Conservation (phyloP, 2,329 filamentous ascomycete species). For the Ophiostoma ulmi region DNA sequence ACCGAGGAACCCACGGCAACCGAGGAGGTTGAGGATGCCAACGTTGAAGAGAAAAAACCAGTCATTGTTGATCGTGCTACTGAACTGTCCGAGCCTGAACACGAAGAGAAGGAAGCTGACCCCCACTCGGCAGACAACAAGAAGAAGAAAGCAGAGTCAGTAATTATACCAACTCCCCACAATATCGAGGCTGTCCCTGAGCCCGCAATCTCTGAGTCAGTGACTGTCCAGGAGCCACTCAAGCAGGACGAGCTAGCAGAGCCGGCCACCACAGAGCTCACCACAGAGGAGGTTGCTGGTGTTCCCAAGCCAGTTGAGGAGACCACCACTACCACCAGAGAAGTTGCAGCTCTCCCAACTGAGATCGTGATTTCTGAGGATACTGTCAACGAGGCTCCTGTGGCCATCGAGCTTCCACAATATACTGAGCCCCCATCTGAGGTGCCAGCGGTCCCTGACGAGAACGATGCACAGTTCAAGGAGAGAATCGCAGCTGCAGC, state of each 20-base stretch:
- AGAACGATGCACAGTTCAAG: slow-evolving; percentile 7
- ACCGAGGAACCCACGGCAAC: background rate
- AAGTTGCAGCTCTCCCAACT: background rate
- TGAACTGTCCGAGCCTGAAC: background rate
- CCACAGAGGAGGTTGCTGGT: background rate
- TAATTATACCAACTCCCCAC: background rate
- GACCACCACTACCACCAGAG: background rate
- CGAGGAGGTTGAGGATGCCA: background rate
- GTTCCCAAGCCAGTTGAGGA: background rate
- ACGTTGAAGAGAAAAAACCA: background rate
- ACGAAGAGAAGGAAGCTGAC: background rate
- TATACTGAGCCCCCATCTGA: background rate
- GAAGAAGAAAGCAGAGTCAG: background rate
- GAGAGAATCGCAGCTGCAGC: slow-evolving; percentile 19
- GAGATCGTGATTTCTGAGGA: background rate
- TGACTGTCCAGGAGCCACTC: background rate
- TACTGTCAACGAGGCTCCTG: background rate
- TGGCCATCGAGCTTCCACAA: background rate
- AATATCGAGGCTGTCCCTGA: background rate
- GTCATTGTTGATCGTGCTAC: background rate
- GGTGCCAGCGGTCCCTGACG: background rate
- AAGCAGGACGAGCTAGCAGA: background rate
- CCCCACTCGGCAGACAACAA: background rate
- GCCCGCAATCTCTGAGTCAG: background rate
- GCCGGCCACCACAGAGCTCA: background rate